phyloP scores from a whole-genome alignment of 768 basidiomycete genomes.

The Pseudohyphozyma bogoriensis region DNA sequence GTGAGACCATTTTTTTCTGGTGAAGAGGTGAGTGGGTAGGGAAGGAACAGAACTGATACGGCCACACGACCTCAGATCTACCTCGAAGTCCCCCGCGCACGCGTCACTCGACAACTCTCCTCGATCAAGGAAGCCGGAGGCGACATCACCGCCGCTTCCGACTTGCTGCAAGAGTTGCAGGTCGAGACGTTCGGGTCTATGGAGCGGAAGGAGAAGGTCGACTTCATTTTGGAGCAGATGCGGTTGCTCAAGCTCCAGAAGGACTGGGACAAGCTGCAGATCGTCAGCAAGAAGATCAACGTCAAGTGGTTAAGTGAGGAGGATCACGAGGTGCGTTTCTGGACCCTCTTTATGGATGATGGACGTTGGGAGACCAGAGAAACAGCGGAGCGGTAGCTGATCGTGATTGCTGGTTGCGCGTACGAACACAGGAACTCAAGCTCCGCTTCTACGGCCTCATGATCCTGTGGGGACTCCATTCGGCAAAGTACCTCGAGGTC shows the following conservation, averaged over 20 bases:
- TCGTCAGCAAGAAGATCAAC: slow-evolving; percentile 88
- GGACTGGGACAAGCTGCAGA: slow-evolving; percentile 87
- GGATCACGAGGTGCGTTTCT: slow-evolving; percentile 64
- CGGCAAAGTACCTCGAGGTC: slow-evolving; percentile 77
- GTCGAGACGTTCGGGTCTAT: slow-evolving; percentile 99
- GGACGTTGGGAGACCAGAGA: no score
- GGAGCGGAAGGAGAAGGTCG: slow-evolving; percentile 95
- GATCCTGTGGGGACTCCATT: slow-evolving; percentile 84
- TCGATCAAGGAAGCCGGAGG: slow-evolving; percentile 70
- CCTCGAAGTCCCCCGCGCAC: slow-evolving; percentile 88
- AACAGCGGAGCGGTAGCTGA: no score
- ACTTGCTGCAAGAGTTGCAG: slow-evolving; percentile 85
- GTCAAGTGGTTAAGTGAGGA: slow-evolving; percentile 81
- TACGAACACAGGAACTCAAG: slow-evolving; percentile 70
- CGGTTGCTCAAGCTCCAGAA: slow-evolving; percentile 57
- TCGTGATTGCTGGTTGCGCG: no score
- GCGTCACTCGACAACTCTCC: slow-evolving; percentile 78
- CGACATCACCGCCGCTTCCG: slow-evolving; percentile 56
- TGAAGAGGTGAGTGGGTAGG: background rate
- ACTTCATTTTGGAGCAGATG: slow-evolving; percentile 98
- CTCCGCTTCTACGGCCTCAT: slow-evolving; percentile 92
- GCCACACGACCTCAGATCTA: slow-evolving; percentile 69
- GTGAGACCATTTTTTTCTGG: slow-evolving; percentile 42
- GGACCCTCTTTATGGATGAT: background rate
- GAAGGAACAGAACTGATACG: background rate